A percentile compares a stretch with the other conserved stretches of the same genome.
Conservation (phyloP, 225 moss, liverwort and hornwort species). For the Marchantia polymorpha region DNA sequence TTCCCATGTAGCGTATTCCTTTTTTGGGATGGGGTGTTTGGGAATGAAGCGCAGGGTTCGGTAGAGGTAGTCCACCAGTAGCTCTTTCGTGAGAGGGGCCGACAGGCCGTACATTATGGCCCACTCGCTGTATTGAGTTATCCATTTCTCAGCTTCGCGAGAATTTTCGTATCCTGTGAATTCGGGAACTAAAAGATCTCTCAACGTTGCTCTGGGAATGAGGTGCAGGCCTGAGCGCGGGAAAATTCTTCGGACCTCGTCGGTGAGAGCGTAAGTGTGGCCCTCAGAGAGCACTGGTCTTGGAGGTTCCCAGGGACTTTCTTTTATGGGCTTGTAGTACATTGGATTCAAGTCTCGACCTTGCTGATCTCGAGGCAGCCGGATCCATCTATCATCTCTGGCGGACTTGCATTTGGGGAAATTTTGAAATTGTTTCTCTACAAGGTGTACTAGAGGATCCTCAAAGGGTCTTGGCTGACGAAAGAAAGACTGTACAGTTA, state of each 20-base stretch:
- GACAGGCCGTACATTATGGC: slow-evolving; percentile 40
- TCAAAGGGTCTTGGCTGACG: not conserved
- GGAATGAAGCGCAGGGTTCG: slow-evolving; percentile 34
- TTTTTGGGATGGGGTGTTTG: slow-evolving; percentile 27
- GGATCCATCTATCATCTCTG: slow-evolving; percentile 15
- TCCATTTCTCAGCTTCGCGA: slow-evolving; percentile 41
- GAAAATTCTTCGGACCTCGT: slow-evolving; percentile 29
- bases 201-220: slow-evolving; percentile 26
- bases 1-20: slow-evolving; percentile 34
- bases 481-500: slow-evolving; percentile 1
- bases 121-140: slow-evolving; percentile 41
- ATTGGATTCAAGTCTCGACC: slow-evolving; percentile 16
- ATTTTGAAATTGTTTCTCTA: not conserved
- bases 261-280: slow-evolving; percentile 38
- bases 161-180: slow-evolving; percentile 43
- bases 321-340: slow-evolving; percentile 19
- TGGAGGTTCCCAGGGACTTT: slow-evolving; percentile 39
- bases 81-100: slow-evolving; percentile 33
- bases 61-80: slow-evolving; percentile 29
- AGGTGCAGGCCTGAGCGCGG: slow-evolving; percentile 34
- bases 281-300: slow-evolving; percentile 36
- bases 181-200: slow-evolving; percentile 36
- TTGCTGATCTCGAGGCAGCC: slow-evolving; percentile 16
- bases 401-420: slow-evolving; percentile 18
- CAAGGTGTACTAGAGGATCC: not conserved